These are phyloP conservation scores for Pyrenopolyporus hunteri DNA, from an alignment of 495 filamentous ascomycete species.

Conservation along the genomic window DNA sequence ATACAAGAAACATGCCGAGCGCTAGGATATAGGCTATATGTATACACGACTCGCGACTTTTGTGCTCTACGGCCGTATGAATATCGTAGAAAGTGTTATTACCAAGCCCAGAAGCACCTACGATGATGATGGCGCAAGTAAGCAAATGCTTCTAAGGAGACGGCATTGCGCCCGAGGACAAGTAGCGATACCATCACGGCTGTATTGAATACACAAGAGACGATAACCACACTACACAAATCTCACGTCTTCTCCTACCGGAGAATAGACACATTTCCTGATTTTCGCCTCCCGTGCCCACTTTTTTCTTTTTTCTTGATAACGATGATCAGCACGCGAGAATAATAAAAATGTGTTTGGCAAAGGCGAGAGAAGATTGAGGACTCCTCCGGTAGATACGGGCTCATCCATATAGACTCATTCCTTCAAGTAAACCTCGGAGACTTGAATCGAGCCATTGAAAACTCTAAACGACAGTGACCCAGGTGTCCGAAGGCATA, in stretches of 20 bases:
- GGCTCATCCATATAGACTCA: too few species aligned
- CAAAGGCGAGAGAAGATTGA: not conserved
- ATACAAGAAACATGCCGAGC: too few species aligned
- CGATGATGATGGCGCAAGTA: too few species aligned
- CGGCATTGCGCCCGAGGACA: too few species aligned
- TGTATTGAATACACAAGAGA: slow-evolving; percentile 43
- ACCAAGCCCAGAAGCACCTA: too few species aligned
- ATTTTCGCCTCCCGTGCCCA: slow-evolving; percentile 20
- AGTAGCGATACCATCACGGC: slow-evolving; percentile 22
- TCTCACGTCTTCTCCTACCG: slow-evolving; percentile 3
- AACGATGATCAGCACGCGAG: not conserved
- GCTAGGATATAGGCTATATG: too few species aligned
- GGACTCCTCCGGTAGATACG: too few species aligned
- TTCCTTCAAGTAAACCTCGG: too few species aligned
- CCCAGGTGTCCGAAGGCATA: not conserved
- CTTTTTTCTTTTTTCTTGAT: slow-evolving; percentile 12
- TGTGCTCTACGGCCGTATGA: too few species aligned
- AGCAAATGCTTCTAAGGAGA: slow-evolving; percentile 20
- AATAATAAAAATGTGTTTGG: not conserved
- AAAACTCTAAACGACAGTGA: not conserved
- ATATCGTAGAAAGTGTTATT: too few species aligned
- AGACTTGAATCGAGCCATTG: too few species aligned
- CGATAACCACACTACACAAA: slow-evolving; percentile 28
- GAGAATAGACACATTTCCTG: slow-evolving; percentile 10
- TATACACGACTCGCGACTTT: too few species aligned